These are phyloP conservation scores for Sphagnum tenellum DNA, from an alignment of 225 moss, liverwort and hornwort genomes.

Conservation along the genomic window DNA sequence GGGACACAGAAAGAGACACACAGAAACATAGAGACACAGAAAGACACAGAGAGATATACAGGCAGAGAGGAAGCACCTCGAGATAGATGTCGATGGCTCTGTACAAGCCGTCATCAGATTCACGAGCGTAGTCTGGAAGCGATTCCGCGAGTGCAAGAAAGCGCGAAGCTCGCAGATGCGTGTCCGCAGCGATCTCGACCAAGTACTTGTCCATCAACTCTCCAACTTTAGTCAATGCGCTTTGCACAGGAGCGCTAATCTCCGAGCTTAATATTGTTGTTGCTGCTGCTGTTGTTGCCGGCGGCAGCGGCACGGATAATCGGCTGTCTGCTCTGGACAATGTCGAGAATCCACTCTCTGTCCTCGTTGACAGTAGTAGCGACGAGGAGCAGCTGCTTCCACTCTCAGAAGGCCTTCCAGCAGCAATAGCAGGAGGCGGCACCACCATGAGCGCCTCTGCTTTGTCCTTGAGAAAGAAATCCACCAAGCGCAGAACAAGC, in stretches of 20 bases:
- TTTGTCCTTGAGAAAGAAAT: slow-evolving; percentile 77
- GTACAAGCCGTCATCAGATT: slow-evolving; percentile 76
- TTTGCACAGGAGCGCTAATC: slow-evolving; percentile 56
- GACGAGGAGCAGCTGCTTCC: slow-evolving; percentile 23
- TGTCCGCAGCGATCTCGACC: slow-evolving; percentile 82
- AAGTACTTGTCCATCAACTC: slow-evolving; percentile 85
- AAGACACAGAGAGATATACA: too few relatives aligned
- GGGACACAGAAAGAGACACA: too few relatives aligned
- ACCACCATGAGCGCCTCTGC: slow-evolving; percentile 51
- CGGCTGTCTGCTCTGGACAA: slow-evolving; percentile 10
- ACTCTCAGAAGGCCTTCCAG: slow-evolving; percentile 35
- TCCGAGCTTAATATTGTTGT: slow-evolving; percentile 20
- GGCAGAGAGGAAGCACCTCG: slow-evolving; percentile 35
- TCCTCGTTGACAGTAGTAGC: slow-evolving; percentile 23
- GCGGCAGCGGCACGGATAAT: slow-evolving; percentile 13
- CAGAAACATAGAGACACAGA: too few relatives aligned
- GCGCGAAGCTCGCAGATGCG: slow-evolving; percentile 53
- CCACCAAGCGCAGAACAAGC: slow-evolving; percentile 65
- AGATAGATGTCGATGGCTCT: slow-evolving; percentile 90
- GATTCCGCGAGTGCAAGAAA: slow-evolving; percentile 76
- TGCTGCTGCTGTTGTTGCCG: slow-evolving; percentile 2
- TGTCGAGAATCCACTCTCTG: slow-evolving; percentile 27
- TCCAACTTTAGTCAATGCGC: slow-evolving; percentile 60
- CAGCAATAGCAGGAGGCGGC: slow-evolving; percentile 27
- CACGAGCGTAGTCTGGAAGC: slow-evolving; percentile 72